phyloP scores from a whole-genome alignment of 805 yeast species.

The Kockiozyma suomiensis region DNA sequence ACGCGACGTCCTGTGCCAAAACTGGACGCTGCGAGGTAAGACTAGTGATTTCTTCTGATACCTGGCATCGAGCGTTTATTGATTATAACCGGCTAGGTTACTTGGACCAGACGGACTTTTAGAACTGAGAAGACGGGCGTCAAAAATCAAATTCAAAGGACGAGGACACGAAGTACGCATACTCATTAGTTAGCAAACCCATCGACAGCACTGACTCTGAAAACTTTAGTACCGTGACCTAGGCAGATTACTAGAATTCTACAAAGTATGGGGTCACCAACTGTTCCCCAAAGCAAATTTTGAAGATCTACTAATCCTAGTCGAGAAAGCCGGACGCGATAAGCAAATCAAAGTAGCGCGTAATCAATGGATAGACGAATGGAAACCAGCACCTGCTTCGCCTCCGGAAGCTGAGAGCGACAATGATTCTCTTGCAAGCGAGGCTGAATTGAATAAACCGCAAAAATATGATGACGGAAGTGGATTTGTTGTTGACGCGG shows the following conservation, averaged over 20 bases:
- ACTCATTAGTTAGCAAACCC: background rate
- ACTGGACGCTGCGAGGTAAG: constrained; percentile 47
- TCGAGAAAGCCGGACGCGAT: constrained; percentile 53
- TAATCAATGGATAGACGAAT: constrained; percentile 23
- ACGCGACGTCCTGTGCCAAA: constrained; percentile 45
- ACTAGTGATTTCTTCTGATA: background rate
- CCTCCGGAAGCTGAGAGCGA: background rate
- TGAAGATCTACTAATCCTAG: constrained; percentile 62
- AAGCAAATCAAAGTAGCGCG: constrained; percentile 45
- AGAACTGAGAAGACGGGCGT: constrained; percentile 43
- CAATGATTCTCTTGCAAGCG: background rate
- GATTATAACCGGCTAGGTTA: constrained; percentile 41
- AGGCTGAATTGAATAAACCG: background rate
- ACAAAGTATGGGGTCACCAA: constrained; percentile 76
- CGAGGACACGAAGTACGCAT: constrained; percentile 47
- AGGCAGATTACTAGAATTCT: constrained; percentile 53
- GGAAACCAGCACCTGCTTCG: constrained; percentile 12
- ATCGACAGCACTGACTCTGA: background rate
- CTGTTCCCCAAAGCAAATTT: constrained; percentile 81
- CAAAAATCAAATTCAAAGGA: constrained; percentile 43
- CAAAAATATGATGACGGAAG: constrained; percentile 13
- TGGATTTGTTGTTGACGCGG: constrained; percentile 22
- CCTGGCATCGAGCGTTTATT: background rate
- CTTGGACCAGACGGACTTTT: constrained; percentile 61
- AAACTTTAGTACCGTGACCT: constrained; percentile 47